A percentile compares a stretch with the other conserved stretches of the same genome.
Conservation (phyloP, 2,329 filamentous ascomycete species). For the Pseudogymnoascus sp. region DNA sequence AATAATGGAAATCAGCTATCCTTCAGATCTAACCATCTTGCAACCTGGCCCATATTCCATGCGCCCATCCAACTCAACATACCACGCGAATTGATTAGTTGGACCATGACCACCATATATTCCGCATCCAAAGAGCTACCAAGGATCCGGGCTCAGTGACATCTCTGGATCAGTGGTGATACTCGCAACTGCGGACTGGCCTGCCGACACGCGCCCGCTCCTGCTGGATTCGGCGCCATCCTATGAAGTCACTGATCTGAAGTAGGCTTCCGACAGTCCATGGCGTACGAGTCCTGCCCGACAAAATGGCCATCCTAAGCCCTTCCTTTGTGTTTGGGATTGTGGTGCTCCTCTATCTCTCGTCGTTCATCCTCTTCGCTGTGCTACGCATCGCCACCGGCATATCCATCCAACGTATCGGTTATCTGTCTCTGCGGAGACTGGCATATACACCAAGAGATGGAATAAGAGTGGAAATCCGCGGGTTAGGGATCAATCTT, state of each 20-base stretch:
- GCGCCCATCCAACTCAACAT: neutral
- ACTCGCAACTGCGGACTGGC: neutral
- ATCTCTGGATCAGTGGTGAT: neutral
- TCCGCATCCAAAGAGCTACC: conserved; percentile 5
- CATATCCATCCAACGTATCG: conserved; percentile 89
- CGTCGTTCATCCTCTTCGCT: conserved; percentile 88
- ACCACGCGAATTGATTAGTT: neutral
- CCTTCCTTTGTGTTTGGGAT: conserved; percentile 83
- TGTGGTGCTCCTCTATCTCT: conserved; percentile 77
- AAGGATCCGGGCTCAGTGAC: neutral
- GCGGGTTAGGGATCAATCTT: conserved; percentile 77
- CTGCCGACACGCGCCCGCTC: neutral
- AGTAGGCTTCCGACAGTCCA: neutral
- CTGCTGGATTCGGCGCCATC: neutral
- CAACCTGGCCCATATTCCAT: neutral
- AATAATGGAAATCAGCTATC: conserved; percentile 2
- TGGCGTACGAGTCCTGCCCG: conserved; percentile 2
- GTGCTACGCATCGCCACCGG: conserved; percentile 87
- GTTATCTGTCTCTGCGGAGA: conserved; percentile 83
- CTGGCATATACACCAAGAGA: conserved; percentile 84
- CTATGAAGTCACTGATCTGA: neutral
- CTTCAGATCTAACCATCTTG: neutral
- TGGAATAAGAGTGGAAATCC: conserved; percentile 81
- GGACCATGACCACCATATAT: conserved; percentile 5
- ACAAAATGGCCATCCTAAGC: conserved; percentile 54